These are phyloP conservation scores for Pulveroboletus frians DNA, from an alignment of 768 basidiomycete genomes.

Conservation along the genomic window DNA sequence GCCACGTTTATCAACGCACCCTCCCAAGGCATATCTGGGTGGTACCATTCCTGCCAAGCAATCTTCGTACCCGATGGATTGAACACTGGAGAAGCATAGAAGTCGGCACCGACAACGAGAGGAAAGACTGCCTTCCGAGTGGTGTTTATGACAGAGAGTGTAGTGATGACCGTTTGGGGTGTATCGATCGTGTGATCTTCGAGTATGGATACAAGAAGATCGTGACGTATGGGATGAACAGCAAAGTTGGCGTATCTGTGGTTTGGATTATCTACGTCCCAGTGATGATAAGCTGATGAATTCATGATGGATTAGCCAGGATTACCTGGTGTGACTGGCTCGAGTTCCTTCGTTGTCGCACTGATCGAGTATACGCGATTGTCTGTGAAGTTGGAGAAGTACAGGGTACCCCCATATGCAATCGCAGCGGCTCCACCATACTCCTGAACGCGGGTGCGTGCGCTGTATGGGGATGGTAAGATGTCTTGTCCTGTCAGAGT, in stretches of 20 bases:
- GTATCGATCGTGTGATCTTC: conserved; percentile 62
- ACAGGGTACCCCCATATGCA: conserved; percentile 44
- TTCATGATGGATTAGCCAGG: background rate
- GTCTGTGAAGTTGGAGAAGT: conserved; percentile 56
- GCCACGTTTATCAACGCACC: conserved; percentile 53
- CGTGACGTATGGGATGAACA: conserved; percentile 47
- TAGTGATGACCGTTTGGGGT: conserved; percentile 39
- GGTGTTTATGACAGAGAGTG: conserved; percentile 53
- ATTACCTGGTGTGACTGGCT: conserved; percentile 60
- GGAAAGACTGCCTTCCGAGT: conserved; percentile 38
- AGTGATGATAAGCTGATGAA: background rate
- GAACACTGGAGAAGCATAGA: conserved; percentile 61
- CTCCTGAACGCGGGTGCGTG: conserved; percentile 57
- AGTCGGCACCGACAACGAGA: conserved; percentile 59
- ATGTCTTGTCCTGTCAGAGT: conserved; percentile 45
- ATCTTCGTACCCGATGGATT: conserved; percentile 54
- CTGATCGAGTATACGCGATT: conserved; percentile 47
- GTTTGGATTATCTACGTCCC: conserved; percentile 14
- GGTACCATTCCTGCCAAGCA: conserved; percentile 64
- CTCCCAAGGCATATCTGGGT: conserved; percentile 73
- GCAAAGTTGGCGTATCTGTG: conserved; percentile 62
- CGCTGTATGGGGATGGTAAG: conserved; percentile 51
- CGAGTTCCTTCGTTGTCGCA: conserved; percentile 25
- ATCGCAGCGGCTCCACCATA: conserved; percentile 65
- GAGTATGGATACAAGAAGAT: conserved; percentile 55